A percentile compares a stretch with the other conserved stretches of the same genome.
These are phyloP conservation scores for Russula olivacea DNA, from an alignment of 768 basidiomycete species.

Conservation along the genomic window DNA sequence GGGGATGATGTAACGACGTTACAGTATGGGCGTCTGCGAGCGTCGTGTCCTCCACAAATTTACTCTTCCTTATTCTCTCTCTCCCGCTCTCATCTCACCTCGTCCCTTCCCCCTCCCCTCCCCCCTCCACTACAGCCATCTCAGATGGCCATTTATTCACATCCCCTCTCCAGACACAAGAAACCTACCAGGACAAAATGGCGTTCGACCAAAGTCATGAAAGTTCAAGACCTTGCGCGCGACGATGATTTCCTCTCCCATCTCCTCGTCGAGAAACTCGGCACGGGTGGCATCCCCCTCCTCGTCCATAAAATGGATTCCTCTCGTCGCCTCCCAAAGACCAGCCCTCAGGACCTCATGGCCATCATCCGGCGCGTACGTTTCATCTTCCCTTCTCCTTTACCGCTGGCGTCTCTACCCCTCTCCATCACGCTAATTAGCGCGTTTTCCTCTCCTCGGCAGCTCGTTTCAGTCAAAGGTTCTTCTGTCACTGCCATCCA, in stretches of 20 bases:
- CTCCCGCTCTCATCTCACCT: conserved; percentile 5
- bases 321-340: conserved; percentile 69
- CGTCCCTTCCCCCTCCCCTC: neutral
- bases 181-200: conserved; percentile 34
- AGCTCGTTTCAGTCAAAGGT: conserved; percentile 58
- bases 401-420: conserved; percentile 19
- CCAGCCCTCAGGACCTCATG: conserved; percentile 61
- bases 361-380: conserved; percentile 71
- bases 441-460: conserved; percentile 23
- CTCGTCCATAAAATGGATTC: conserved; percentile 89
- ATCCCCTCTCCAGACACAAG: neutral
- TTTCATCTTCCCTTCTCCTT: conserved; percentile 21
- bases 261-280: conserved; percentile 83
- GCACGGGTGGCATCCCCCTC: conserved; percentile 72
- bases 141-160: conserved; percentile 10
- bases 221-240: conserved; percentile 81
- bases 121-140: conserved; percentile 8
- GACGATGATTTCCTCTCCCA: conserved; percentile 91
- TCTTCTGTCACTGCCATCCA: conserved; percentile 54
- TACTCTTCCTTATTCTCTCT: conserved; percentile 11
- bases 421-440: conserved; percentile 19
- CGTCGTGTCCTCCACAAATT: neutral
- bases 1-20: neutral
- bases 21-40: neutral
- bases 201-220: conserved; percentile 86